Base-by-base conservation (phyloP, 371 early-diverging fungal species). In the Lichtheimia corymbifera region DNA sequence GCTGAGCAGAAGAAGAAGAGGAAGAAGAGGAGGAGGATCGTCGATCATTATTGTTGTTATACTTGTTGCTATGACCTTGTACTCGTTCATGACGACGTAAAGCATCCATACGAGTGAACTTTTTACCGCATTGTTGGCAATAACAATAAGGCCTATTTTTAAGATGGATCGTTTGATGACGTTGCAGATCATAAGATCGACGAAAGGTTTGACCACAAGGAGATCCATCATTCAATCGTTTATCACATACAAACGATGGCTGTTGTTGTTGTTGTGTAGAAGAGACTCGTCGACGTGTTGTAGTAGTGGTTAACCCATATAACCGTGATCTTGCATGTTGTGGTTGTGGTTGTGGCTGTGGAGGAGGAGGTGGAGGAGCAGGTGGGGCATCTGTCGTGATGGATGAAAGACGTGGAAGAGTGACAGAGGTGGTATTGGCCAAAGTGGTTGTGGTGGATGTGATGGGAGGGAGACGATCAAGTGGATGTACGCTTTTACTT, bases 91-190 rank as follows among this genome's bases (percentile, higher is more conserved):
- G 80, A 25, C 80, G 67, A 43, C 80, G 67, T n/a, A 79, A 43
- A 2, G 80, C 80, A 70, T 79, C 80, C 72, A 74, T 76, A 6
- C 80, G 55, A 40, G 80, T 79, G 55, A 79, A 79, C 43, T 67
- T 72, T 61, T 76, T 79, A 44, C 76, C 74, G 60, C 80, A 79
- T 53, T 69, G 66, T 24, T 70, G 57, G 40, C 80, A 79, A 40
- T 71, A 71, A 49, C 71, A 79, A 53, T 76, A 74, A 0, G 76
- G 74, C 30, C 80, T 58, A 42, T 79, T 76, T 52, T 74, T 70
- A 27, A 79, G 55, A 55, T 79, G 80, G 49, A 74, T 79, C 0
- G 74, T 72, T 61, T 79, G 76, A 59, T 79, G 80, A 2, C 80
- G 65, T 28, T 74, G 74, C 1, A 79, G 47, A 57, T 79, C 80